Conservation (phyloP, 306 rosid species). For the Styphnolobium japonicum region DNA sequence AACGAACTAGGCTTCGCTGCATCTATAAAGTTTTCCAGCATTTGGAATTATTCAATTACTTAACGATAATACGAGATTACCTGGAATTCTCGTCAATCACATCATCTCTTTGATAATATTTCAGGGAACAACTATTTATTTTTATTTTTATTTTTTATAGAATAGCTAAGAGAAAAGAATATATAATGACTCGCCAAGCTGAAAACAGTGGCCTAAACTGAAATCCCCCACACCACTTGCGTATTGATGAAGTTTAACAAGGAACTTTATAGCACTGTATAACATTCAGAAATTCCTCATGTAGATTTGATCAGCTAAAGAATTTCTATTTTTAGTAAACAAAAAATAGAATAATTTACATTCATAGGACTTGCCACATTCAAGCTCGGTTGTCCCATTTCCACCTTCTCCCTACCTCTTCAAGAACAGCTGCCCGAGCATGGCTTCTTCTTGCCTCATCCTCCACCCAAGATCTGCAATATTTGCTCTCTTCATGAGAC, state of each 20-base stretch:
- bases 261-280: background rate
- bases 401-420: slow-evolving; percentile 94
- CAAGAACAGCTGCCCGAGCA: slow-evolving; percentile 84
- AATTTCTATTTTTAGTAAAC: background rate
- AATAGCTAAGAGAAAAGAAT: background rate
- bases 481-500: slow-evolving; percentile 27
- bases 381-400: slow-evolving; percentile 71
- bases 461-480: slow-evolving; percentile 97
- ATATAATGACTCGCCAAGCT: background rate
- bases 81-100: background rate
- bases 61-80: background rate
- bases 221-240: background rate
- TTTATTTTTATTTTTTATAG: too few species aligned
- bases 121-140: background rate
- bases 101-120: background rate
- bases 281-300: background rate
- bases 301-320: slow-evolving; percentile 6
- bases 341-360: slow-evolving; percentile 26
- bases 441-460: slow-evolving; percentile 87
- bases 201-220: background rate
- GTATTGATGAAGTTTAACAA: slow-evolving; percentile 7
- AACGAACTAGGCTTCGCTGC: too few species aligned
- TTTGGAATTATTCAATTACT: too few species aligned
- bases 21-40: too few species aligned
- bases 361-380: background rate